Percentiles rank a stretch among this genome's conserved stretches.
Evolutionary conservation across 257 asterid species (phyloP).

Genomic region (Ajuga chamaepitys): DNA sequence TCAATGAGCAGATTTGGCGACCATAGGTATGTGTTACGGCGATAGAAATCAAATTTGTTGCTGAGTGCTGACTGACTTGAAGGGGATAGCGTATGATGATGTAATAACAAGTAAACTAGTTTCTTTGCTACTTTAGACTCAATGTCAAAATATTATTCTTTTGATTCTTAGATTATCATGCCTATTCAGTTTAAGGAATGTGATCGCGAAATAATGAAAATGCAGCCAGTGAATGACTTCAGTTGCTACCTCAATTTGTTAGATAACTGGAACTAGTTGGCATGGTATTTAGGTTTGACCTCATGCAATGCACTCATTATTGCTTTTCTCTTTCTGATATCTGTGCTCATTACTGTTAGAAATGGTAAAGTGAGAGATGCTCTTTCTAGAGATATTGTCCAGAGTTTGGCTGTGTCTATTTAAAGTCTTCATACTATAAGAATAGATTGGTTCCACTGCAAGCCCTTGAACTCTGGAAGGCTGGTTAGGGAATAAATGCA

Average conservation of each 20-base stretch:
- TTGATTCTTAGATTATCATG: neutral
- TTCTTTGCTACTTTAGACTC: neutral
- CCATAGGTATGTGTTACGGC: slow-evolving; percentile 42
- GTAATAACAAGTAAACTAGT: neutral
- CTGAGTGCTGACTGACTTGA: neutral
- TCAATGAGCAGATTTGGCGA: slow-evolving; percentile 95
- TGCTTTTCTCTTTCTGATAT: no score
- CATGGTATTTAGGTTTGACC: neutral
- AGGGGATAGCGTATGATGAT: neutral
- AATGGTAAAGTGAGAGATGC: slow-evolving; percentile 6
- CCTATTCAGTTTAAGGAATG: neutral
- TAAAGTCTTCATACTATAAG: neutral
- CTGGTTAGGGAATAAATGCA: neutral
- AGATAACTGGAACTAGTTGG: neutral
- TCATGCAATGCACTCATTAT: neutral
- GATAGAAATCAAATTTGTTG: neutral
- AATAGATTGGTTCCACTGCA: neutral
- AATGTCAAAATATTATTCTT: neutral
- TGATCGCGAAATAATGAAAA: neutral
- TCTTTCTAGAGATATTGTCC: neutral
- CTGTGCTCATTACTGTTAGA: neutral
- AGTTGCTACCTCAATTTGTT: neutral
- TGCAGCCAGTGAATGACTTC: neutral
- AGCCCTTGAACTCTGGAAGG: neutral
- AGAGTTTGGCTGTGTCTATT: neutral